Percentiles rank a stretch among this genome's conserved stretches.
Conservation (phyloP, 164 flowering plant genomes). For the Liriodendron chinense region DNA sequence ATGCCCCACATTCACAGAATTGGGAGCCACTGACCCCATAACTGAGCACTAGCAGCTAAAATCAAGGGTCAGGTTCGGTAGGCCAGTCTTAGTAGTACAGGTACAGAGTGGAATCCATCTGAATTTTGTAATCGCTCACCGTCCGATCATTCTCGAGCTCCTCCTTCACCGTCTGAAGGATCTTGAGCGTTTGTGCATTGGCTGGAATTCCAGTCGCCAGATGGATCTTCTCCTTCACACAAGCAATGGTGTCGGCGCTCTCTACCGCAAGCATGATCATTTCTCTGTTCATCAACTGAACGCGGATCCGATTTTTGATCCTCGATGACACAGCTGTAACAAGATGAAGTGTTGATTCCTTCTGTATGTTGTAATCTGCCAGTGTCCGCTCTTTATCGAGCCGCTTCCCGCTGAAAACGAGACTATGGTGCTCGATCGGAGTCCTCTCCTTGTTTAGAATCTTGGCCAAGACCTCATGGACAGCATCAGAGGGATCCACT, state of each 20-base stretch:
- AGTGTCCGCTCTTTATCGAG: conserved; percentile 1
- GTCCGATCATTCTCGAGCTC: not conserved
- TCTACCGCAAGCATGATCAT: conserved; percentile 11
- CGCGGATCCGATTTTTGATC: conserved; percentile 17
- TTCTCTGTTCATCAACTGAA: no score
- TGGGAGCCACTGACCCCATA: no score
- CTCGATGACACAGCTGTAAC: not conserved
- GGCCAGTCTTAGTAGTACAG: not conserved
- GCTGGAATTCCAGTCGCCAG: not conserved
- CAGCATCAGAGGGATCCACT: not conserved
- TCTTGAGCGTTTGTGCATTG: not conserved
- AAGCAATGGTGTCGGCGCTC: not conserved
- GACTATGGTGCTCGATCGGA: not conserved
- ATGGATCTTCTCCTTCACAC: not conserved
- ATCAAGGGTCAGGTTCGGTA: no score
- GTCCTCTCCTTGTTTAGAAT: conserved; percentile 2
- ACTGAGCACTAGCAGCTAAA: no score
- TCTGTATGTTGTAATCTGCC: conserved; percentile 2
- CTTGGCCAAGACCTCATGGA: conserved; percentile 2
- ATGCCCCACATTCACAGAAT: no score
- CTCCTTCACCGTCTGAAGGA: not conserved
- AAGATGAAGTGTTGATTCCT: not conserved
- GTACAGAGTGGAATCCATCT: not conserved
- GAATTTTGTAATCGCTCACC: not conserved
- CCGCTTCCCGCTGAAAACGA: not conserved